Evolutionary conservation across 257 asterid species (phyloP).

Genomic region (Anisodus acutangulus): DNA sequence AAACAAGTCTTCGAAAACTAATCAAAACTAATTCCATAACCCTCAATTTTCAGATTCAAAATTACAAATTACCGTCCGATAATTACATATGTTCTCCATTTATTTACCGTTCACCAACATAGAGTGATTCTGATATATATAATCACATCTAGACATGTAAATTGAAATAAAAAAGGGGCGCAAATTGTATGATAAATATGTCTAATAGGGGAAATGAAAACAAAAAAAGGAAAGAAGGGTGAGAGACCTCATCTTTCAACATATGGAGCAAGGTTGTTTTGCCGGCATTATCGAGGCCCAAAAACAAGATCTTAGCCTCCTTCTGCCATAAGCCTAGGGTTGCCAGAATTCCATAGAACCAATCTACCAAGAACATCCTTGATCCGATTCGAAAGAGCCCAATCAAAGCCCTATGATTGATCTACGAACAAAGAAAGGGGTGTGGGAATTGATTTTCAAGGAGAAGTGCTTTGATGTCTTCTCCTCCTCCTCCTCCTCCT

Average conservation of each 20-base stretch:
- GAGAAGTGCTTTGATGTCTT: slow-evolving; percentile 4
- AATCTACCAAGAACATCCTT: slow-evolving; percentile 82
- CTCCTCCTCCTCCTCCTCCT: slow-evolving; percentile 12
- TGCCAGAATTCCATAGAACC: slow-evolving; percentile 93
- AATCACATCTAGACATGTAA: not conserved
- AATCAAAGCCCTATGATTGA: too few species aligned
- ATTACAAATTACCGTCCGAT: too few species aligned
- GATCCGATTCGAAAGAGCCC: too few species aligned
- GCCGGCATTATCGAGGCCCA: slow-evolving; percentile 97
- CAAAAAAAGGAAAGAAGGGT: not conserved
- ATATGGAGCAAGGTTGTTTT: slow-evolving; percentile 94
- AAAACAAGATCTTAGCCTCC: slow-evolving; percentile 90
- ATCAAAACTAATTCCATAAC: not conserved
- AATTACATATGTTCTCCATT: too few species aligned
- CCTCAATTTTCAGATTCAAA: too few species aligned
- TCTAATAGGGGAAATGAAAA: not conserved
- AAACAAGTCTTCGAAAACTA: not conserved
- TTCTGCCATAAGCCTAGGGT: slow-evolving; percentile 95
- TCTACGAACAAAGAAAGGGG: too few species aligned
- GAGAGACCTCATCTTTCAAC: slow-evolving; percentile 86
- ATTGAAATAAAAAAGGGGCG: not conserved
- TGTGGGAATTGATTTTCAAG: not conserved
- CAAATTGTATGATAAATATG: not conserved
- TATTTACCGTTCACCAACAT: too few species aligned
- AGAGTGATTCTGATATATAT: too few species aligned